Evolutionary conservation across 495 filamentous ascomycete species (phyloP).

Genomic region (Apodospora peruviana): DNA sequence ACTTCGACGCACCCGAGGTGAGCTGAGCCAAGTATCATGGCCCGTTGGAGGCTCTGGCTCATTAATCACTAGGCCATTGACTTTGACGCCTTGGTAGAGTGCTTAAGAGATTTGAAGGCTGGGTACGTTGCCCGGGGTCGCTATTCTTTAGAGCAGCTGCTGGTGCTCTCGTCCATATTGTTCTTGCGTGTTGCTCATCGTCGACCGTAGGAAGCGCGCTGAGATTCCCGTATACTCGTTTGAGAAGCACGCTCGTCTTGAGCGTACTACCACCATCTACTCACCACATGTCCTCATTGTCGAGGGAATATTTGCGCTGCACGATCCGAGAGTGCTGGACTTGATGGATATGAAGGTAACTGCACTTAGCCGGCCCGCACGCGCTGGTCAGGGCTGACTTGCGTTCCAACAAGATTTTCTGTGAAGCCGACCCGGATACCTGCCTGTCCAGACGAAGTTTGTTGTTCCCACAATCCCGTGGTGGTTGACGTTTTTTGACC

Average conservation of each 20-base stretch:
- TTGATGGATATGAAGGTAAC: slow-evolving; percentile 83
- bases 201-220: slow-evolving; percentile 65
- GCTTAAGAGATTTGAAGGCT: slow-evolving; percentile 75
- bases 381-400: slow-evolving; percentile 8
- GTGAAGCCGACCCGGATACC: slow-evolving; percentile 91
- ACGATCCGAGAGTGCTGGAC: slow-evolving; percentile 80
- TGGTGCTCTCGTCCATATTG: no score
- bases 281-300: slow-evolving; percentile 93
- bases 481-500: neutral
- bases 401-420: slow-evolving; percentile 64
- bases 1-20: slow-evolving; percentile 84
- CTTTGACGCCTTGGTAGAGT: slow-evolving; percentile 83
- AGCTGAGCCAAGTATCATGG: slow-evolving; percentile 6
- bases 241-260: slow-evolving; percentile 75
- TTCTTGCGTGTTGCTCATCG: neutral
- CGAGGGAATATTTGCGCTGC: slow-evolving; percentile 92
- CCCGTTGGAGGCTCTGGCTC: neutral
- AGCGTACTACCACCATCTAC: slow-evolving; percentile 80
- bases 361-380: neutral
- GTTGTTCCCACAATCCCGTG: slow-evolving; percentile 16
- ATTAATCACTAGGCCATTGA: slow-evolving; percentile 63
- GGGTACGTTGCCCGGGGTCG: slow-evolving; percentile 56
- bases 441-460: slow-evolving; percentile 87
- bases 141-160: no score
- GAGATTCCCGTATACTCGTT: slow-evolving; percentile 96